Evolutionary conservation across 73 alveolate species (phyloP), one percentile per base, ranked within the genome.

Genomic region (Durusdinium trenchii): DNA sequence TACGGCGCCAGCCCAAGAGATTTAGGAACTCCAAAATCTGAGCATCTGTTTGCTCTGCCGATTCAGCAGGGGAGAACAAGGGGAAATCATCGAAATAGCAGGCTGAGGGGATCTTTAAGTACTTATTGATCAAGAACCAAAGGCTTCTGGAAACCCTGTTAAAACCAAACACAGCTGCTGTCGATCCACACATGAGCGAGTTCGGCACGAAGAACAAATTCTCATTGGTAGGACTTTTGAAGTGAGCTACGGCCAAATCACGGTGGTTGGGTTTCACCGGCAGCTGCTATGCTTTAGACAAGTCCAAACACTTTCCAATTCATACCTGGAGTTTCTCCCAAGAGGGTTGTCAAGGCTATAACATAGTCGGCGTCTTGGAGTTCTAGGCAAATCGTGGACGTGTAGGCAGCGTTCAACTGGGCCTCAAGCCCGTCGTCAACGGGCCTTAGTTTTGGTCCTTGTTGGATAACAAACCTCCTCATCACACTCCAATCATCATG

Each of bases 221-320:
- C 0, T 0, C 0, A 28, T 76, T 60, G 1, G 35, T n/a, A 0
- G 12, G 4, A n/a, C 18, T 40, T 28, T 50, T 38, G 35, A n/a
- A 30, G 28, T 6, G n/a, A 20, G 71, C 28, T 3, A 91, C 89
- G 1, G 73, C 71, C 46, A 50, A 5, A 12, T 71, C 40, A 0
- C 98, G 42, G 36, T 71, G 86, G 3, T n/a, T 35, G 7, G 98
- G 98, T 12, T 3, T 18, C 0, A 91, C 6, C 46, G 62, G 60
- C 51, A 91, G 14, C 61, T 91, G 98, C 32, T 91, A 91, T 12
- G 98, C 98, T 35, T 47, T n/a, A 28, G 48, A 32, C 18, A 91
- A 51, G 79, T 71, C 98, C 14, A 91, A 36, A 26, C 89, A 48
- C 30, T 71, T 67, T 0, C 98, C 98, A 7, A 35, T 23, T 89